Evolutionary conservation across 1,284 basidiomycete species (phyloP).

Genomic region (Takashimella koratensis): DNA sequence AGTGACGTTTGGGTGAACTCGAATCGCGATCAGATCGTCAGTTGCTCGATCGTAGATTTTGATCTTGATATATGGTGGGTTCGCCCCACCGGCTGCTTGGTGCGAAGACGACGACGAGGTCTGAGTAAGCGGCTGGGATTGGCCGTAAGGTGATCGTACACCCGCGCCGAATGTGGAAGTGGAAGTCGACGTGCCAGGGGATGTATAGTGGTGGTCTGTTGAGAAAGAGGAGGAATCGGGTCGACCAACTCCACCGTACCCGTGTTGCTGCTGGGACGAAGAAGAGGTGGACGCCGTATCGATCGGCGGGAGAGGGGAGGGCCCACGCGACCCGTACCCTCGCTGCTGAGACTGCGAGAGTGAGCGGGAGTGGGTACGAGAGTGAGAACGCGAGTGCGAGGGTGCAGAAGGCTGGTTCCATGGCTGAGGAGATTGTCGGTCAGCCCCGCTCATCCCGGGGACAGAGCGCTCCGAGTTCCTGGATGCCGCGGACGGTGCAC

Average conservation of each 20-base stretch:
- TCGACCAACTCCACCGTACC: neutral
- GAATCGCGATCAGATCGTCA: slow-evolving; percentile 92
- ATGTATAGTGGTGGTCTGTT: slow-evolving; percentile 3
- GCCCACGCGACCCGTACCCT: slow-evolving; percentile 7
- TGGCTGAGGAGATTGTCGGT: slow-evolving; percentile 19
- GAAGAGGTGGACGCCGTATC: too few species aligned
- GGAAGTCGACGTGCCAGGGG: neutral
- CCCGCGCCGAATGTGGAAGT: neutral
- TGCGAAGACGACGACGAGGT: neutral
- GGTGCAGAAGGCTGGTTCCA: neutral
- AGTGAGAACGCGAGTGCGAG: neutral
- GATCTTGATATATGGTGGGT: slow-evolving; percentile 66
- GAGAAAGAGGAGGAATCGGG: slow-evolving; percentile 16
- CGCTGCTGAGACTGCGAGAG: neutral
- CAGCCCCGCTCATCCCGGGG: slow-evolving; percentile 12
- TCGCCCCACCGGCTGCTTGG: slow-evolving; percentile 24
- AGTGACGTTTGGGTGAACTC: slow-evolving; percentile 91
- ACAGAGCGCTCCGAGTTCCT: slow-evolving; percentile 19
- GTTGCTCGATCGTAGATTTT: slow-evolving; percentile 91
- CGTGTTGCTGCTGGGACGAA: neutral
- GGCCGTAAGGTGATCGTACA: neutral
- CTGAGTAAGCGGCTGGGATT: neutral
- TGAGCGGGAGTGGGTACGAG: neutral
- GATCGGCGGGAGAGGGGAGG: slow-evolving; percentile 30
- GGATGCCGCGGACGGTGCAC: slow-evolving; percentile 19